Conservation (phyloP, 768 basidiomycete species). For the Auricularia sp. region DNA sequence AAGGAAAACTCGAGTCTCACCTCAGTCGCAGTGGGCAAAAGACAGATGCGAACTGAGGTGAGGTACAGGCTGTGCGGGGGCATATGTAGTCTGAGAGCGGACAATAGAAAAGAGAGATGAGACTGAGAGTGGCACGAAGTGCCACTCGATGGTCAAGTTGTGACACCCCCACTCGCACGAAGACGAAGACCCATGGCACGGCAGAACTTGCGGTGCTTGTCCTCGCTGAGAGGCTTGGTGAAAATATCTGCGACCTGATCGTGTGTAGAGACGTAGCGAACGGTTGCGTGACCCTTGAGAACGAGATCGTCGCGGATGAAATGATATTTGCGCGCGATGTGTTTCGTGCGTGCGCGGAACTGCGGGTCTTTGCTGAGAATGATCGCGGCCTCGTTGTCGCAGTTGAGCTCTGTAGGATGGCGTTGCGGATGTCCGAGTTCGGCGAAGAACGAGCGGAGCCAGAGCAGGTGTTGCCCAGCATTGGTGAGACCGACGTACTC, state of each 20-base stretch:
- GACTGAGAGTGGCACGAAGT: too few species aligned
- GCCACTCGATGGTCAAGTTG: too few species aligned
- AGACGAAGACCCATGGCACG: constrained; percentile 11
- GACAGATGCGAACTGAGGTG: too few species aligned
- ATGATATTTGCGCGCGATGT: constrained; percentile 22
- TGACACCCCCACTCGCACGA: neutral
- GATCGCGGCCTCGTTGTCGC: constrained; percentile 18
- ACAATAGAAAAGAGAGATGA: too few species aligned
- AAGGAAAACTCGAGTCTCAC: too few species aligned
- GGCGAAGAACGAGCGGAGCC: constrained; percentile 3
- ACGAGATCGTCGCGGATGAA: constrained; percentile 15
- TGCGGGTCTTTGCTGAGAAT: constrained; percentile 10
- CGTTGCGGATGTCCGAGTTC: neutral
- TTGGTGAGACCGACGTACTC: constrained; percentile 8
- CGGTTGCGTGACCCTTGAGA: constrained; percentile 6
- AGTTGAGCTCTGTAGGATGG: neutral
- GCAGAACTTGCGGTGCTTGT: constrained; percentile 13
- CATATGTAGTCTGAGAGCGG: too few species aligned
- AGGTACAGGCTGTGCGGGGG: too few species aligned
- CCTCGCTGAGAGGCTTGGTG: constrained; percentile 7
- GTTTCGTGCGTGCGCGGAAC: constrained; percentile 18
- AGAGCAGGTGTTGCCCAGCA: constrained; percentile 4
- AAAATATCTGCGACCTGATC: constrained; percentile 17
- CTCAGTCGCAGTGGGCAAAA: too few species aligned
- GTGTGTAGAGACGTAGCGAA: constrained; percentile 15